Evolutionary conservation across 371 early-diverging fungal species (phyloP).

Genomic region (Mucor indicus): DNA sequence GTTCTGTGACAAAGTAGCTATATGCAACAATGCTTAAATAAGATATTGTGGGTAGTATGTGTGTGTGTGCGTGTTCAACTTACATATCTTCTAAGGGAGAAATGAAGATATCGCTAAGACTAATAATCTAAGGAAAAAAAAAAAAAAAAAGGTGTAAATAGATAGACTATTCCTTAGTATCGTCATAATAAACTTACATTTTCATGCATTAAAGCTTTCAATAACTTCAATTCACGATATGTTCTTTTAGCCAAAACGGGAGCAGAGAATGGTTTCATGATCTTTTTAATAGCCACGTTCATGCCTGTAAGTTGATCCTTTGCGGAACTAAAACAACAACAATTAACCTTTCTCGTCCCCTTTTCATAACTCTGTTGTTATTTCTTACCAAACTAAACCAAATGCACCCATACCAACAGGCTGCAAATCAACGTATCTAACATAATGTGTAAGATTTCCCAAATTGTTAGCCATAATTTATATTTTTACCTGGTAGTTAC

Average conservation of each 20-base stretch:
- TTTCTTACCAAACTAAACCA: conserved; percentile 88
- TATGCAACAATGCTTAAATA: too few relatives aligned
- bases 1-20: conserved; percentile 93
- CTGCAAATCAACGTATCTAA: conserved; percentile 85
- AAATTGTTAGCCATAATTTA: not conserved
- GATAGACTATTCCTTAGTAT: too few relatives aligned
- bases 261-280: conserved; percentile 90
- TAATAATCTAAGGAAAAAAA: conserved; percentile 62
- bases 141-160: not conserved
- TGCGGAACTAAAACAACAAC: conserved; percentile 65
- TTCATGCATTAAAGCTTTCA: conserved; percentile 87
- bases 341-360: not conserved
- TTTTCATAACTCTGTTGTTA: not conserved
- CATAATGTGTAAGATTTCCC: not conserved
- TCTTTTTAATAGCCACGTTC: conserved; percentile 94
- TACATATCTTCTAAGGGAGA: conserved; percentile 90
- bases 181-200: conserved; percentile 75
- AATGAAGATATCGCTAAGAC: conserved; percentile 86
- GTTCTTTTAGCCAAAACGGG: conserved; percentile 92
- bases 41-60: too few relatives aligned
- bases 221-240: conserved; percentile 88
- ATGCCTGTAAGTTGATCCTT: conserved; percentile 78
- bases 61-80: too few relatives aligned
- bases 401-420: conserved; percentile 98
- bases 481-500: conserved; percentile 76